Conservation (phyloP, 2,329 filamentous ascomycete genomes). For the Fusarium pseudoanthophilum region DNA sequence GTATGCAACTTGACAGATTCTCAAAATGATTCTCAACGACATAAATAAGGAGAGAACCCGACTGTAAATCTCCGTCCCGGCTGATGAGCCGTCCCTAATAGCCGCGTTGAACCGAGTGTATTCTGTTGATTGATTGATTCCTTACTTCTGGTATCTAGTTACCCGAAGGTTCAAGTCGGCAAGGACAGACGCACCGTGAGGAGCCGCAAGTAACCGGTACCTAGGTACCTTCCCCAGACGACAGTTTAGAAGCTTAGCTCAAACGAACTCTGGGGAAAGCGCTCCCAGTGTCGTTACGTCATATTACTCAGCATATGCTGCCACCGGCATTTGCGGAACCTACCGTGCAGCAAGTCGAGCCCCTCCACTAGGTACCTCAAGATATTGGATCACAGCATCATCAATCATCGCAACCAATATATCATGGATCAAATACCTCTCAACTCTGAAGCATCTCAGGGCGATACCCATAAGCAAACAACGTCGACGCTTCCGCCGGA, state of each 20-base stretch:
- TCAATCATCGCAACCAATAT: slow-evolving; percentile 15
- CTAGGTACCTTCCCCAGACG: slow-evolving; percentile 41
- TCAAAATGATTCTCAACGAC: slow-evolving; percentile 10
- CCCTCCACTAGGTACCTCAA: slow-evolving; percentile 5
- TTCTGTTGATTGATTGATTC: too few relatives aligned
- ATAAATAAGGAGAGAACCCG: slow-evolving; percentile 20
- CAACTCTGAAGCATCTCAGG: slow-evolving; percentile 79
- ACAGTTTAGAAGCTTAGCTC: slow-evolving; percentile 11
- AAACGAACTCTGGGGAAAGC: slow-evolving; percentile 26
- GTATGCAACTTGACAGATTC: slow-evolving; percentile 18
- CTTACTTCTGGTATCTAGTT: too few relatives aligned
- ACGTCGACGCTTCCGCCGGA: slow-evolving; percentile 80
- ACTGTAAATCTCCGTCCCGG: slow-evolving; percentile 11
- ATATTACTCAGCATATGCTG: slow-evolving; percentile 25
- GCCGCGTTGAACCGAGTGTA: too few relatives aligned
- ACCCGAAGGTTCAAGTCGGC: slow-evolving; percentile 31
- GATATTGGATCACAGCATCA: slow-evolving; percentile 15
- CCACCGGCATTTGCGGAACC: slow-evolving; percentile 31
- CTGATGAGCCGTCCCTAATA: slow-evolving; percentile 31
- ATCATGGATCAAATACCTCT: slow-evolving; percentile 74
- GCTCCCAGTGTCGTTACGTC: slow-evolving; percentile 43
- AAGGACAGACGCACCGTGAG: slow-evolving; percentile 44
- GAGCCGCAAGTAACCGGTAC: slow-evolving; percentile 50
- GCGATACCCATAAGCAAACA: slow-evolving; percentile 75
- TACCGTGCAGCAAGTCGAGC: slow-evolving; percentile 19